phyloP scores from a whole-genome alignment of 768 basidiomycete species.

The Crassisporium funariophilum region DNA sequence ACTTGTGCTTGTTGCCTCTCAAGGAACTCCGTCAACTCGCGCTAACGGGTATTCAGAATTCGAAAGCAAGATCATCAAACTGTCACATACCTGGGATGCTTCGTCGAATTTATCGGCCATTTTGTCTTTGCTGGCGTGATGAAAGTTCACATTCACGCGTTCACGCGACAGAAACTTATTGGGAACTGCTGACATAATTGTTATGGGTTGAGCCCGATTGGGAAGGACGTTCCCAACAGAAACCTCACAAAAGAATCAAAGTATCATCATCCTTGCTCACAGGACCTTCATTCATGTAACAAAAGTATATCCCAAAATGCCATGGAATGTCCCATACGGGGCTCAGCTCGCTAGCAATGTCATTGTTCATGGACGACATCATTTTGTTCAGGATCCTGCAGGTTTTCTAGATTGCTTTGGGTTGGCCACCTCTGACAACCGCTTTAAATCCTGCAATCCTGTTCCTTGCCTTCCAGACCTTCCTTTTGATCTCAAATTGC shows the following conservation, averaged over 20 bases:
- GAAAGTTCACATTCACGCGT: conserved; percentile 9
- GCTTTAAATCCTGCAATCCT: background rate
- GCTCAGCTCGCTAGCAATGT: too few relatives aligned
- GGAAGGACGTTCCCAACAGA: conserved; percentile 24
- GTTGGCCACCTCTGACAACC: conserved; percentile 1
- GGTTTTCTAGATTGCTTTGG: background rate
- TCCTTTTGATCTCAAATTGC: conserved; percentile 3
- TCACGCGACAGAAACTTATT: conserved; percentile 9
- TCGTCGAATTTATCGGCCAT: conserved; percentile 74
- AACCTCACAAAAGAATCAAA: background rate
- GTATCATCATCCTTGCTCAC: background rate
- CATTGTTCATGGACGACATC: too few relatives aligned
- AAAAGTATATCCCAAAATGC: background rate
- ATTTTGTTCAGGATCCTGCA: too few relatives aligned
- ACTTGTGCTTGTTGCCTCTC: conserved; percentile 85
- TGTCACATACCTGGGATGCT: conserved; percentile 61
- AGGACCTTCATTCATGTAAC: background rate
- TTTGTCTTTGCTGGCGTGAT: conserved; percentile 14
- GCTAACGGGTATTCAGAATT: conserved; percentile 50
- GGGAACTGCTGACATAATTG: conserved; percentile 25
- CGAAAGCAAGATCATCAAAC: background rate
- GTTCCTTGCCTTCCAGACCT: conserved; percentile 3
- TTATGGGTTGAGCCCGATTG: conserved; percentile 12
- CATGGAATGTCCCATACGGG: too few relatives aligned
- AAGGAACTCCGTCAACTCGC: conserved; percentile 79